These are phyloP conservation scores for Talaromyces liani DNA, from an alignment of 495 filamentous ascomycete genomes.

Conservation along the genomic window DNA sequence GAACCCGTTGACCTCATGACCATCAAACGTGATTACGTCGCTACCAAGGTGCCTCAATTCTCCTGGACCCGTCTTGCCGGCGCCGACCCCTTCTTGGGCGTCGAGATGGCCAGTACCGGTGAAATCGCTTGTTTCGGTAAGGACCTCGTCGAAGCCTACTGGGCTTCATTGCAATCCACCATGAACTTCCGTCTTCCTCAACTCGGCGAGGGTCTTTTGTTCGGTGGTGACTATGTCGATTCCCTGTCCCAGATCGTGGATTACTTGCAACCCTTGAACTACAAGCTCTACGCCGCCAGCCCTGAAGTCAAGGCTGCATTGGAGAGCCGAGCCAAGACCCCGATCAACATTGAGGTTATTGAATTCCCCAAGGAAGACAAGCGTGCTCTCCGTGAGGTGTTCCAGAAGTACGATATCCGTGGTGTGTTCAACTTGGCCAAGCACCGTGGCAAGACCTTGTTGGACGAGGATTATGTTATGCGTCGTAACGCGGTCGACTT, in stretches of 20 bases:
- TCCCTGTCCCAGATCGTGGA: constrained; percentile 72
- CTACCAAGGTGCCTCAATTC: constrained; percentile 97
- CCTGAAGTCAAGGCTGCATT: constrained; percentile 73
- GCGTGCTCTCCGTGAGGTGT: constrained; percentile 87
- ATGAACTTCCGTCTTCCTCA: constrained; percentile 99
- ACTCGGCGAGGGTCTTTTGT: constrained; percentile 86
- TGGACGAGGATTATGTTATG: constrained; percentile 98
- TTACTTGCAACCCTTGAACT: constrained; percentile 78
- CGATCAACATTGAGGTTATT: constrained; percentile 75
- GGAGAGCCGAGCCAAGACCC: constrained; percentile 58
- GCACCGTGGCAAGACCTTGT: constrained; percentile 69
- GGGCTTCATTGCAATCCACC: constrained; percentile 88
- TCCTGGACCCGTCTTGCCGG: constrained; percentile 98
- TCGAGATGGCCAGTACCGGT: constrained; percentile 95
- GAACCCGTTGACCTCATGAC: constrained; percentile 84
- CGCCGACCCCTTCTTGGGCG: constrained; percentile 93
- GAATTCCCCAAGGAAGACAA: constrained; percentile 98
- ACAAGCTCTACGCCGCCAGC: constrained; percentile 87
- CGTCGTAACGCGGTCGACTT: constrained; percentile 97
- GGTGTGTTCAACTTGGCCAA: constrained; percentile 94
- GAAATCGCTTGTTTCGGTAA: constrained; percentile 99
- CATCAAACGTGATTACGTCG: constrained; percentile 79
- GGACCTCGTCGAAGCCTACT: constrained; percentile 93
- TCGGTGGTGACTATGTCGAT: constrained; percentile 72
- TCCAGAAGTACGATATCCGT: constrained; percentile 92